Base-by-base conservation (phyloP, 1,139 yeast species). In the Tardiomyces blankii region DNA sequence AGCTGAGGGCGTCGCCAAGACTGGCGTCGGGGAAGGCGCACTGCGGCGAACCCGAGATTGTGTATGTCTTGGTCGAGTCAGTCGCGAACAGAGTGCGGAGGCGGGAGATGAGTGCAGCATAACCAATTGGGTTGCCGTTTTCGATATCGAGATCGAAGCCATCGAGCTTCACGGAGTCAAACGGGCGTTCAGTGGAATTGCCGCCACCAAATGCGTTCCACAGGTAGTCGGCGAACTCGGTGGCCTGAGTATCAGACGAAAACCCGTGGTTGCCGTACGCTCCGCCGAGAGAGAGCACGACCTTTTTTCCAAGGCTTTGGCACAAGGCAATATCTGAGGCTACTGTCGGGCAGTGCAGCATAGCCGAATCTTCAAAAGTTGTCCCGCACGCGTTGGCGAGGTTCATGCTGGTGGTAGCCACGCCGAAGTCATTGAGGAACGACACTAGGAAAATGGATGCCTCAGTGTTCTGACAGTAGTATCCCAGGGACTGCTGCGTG, bases 1-100 rank as follows among this genome's bases (percentile, higher is more conserved):
- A 67, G 18, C 67, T 68, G 54, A 89, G 66, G 39, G 84, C 66
- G 47, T 78, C 75, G 49, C 93, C 89, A 40, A 84, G 78, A 41
- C 83, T 77, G 11, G 81, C 87, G 69, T 89, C 96, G 19, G 96
- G 96, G 62, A 80, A 85, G 21, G 82, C 84, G 67, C 97, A 89
- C 68, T 89, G 96, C 21, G 96, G 96, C 52, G 97, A 95, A 52
- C 95, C 95, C 47, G 94, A 76, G 43, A 89, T 69, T 63, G 83
- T 87, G 66, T 84, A 88, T 16, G 63, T 58, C 61, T 56, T 58
- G 28, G 59, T 52, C 14, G 58, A 82, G n/a, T 67, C 58, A 18
- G 68, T 67, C 16, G 68, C 67, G 55, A 73, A 86, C 51, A 75
- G 67, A 2, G 61, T 55, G 67, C 91, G 79, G 58, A 89, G 72